phyloP scores from a whole-genome alignment of 352 stramenopile genomes.

The Achlya hypogyna region DNA sequence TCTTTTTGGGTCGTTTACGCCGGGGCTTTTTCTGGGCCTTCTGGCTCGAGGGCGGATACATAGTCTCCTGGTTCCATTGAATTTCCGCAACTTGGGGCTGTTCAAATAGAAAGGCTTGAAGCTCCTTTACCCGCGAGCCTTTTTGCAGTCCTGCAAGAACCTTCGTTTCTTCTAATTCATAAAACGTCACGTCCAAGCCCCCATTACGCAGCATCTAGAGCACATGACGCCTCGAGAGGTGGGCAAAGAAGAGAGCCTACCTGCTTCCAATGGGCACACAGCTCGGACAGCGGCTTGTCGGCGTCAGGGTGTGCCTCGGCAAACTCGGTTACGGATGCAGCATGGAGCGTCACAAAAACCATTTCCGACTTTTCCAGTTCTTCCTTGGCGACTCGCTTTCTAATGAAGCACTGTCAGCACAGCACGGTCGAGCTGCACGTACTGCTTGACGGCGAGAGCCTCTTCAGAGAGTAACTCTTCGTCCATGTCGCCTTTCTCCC shows the following conservation, averaged over 20 bases:
- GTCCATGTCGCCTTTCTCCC: constrained; percentile 13
- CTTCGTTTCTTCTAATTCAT: constrained; percentile 14
- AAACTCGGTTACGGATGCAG: background rate
- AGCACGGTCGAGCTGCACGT: background rate
- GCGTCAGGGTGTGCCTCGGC: background rate
- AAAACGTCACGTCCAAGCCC: constrained; percentile 16
- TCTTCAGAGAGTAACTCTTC: constrained; percentile 19
- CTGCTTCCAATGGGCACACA: constrained; percentile 18
- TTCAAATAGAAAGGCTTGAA: constrained; percentile 10
- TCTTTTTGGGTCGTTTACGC: constrained; percentile 6
- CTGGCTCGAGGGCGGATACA: background rate
- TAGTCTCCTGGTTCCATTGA: constrained; percentile 9
- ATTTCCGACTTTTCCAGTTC: constrained; percentile 19
- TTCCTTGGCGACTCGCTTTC: background rate
- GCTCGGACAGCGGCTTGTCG: constrained; percentile 4
- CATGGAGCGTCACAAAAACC: constrained; percentile 14
- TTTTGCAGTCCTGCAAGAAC: constrained; percentile 17
- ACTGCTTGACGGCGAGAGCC: constrained; percentile 10
- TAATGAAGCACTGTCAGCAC: background rate
- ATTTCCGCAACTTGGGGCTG: constrained; percentile 10
- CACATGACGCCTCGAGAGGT: background rate
- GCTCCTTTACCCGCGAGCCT: constrained; percentile 8
- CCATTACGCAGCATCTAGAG: constrained; percentile 18
- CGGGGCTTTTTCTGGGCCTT: background rate
- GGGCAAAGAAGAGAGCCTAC: background rate